Percentiles rank a stretch among this genome's conserved stretches.
phyloP scores from a whole-genome alignment of 495 filamentous ascomycete species.

The Aspergillus hancockii region DNA sequence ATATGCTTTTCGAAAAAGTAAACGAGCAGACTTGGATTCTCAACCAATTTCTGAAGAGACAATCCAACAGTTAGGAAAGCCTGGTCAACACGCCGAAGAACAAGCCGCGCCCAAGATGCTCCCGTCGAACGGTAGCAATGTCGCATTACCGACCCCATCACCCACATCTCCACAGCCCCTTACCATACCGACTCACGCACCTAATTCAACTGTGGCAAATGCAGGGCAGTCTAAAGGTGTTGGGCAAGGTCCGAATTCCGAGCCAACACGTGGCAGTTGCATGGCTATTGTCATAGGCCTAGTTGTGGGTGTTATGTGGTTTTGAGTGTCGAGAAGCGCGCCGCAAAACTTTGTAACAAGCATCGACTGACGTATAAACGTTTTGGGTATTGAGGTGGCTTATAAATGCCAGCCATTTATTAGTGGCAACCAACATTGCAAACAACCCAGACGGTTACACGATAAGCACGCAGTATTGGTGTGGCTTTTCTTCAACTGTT shows the following conservation, averaged over 20 bases:
- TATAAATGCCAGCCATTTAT: neutral
- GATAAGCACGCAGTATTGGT: neutral
- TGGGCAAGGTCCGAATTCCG: conserved; percentile 28
- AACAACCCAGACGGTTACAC: neutral
- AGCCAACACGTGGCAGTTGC: conserved; percentile 38
- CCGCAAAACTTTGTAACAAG: neutral
- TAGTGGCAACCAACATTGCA: neutral
- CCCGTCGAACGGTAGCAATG: conserved; percentile 9
- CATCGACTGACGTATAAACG: neutral
- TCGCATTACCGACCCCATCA: neutral
- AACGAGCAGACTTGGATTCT: neutral
- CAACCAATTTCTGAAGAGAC: neutral
- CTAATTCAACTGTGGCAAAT: conserved; percentile 12
- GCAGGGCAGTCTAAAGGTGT: conserved; percentile 29
- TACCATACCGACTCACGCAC: conserved; percentile 3
- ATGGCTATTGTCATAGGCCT: conserved; percentile 48
- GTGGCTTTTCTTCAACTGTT: neutral
- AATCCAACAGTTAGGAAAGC: neutral
- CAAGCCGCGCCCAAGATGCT: neutral
- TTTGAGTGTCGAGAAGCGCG: conserved; percentile 20
- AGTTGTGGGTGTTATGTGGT: conserved; percentile 46
- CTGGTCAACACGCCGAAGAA: neutral
- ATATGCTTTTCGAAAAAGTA: neutral
- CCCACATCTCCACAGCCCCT: neutral
- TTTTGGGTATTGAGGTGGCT: neutral